phyloP scores from a whole-genome alignment of 2,329 filamentous ascomycete genomes.

The Ophiostoma himal-ulmi region DNA sequence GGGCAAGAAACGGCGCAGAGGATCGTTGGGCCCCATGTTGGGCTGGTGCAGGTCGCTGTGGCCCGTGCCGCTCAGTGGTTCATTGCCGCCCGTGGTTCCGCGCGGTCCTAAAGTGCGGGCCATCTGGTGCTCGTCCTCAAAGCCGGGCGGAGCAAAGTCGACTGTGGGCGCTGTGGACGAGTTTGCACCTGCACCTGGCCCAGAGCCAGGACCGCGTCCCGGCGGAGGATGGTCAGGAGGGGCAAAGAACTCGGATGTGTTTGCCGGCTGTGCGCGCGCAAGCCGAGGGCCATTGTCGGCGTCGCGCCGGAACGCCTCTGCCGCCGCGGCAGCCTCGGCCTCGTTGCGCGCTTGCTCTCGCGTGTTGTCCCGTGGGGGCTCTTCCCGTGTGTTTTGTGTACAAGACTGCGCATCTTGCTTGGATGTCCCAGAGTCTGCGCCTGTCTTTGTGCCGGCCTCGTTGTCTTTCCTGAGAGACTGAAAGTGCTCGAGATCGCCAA shows the following conservation, averaged over 20 bases:
- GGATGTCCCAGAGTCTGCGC: neutral
- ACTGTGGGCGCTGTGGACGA: slow-evolving; percentile 45
- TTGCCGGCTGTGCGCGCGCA: neutral
- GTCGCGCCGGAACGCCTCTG: neutral
- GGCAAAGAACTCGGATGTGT: neutral
- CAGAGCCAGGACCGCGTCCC: slow-evolving; percentile 28
- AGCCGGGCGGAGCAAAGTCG: slow-evolving; percentile 79
- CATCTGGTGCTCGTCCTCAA: slow-evolving; percentile 89
- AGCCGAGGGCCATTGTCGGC: neutral
- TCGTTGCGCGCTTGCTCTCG: slow-evolving; percentile 6
- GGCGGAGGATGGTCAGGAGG: neutral
- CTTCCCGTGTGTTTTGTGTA: neutral
- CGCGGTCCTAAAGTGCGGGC: slow-evolving; percentile 46
- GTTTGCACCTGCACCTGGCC: neutral
- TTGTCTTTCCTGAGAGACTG: neutral
- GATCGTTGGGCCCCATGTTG: slow-evolving; percentile 78
- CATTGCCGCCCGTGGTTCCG: slow-evolving; percentile 25
- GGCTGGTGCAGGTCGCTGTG: slow-evolving; percentile 83
- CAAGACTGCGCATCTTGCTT: neutral
- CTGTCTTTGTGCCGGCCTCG: neutral
- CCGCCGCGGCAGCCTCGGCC: neutral
- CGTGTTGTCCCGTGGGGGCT: neutral
- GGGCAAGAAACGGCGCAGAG: slow-evolving; percentile 62
- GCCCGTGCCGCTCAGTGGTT: slow-evolving; percentile 54
- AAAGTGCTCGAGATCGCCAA: neutral